These are phyloP conservation scores for Yamadazyma atmosphaerica DNA, from an alignment of 1,139 yeast species.

Conservation along the genomic window DNA sequence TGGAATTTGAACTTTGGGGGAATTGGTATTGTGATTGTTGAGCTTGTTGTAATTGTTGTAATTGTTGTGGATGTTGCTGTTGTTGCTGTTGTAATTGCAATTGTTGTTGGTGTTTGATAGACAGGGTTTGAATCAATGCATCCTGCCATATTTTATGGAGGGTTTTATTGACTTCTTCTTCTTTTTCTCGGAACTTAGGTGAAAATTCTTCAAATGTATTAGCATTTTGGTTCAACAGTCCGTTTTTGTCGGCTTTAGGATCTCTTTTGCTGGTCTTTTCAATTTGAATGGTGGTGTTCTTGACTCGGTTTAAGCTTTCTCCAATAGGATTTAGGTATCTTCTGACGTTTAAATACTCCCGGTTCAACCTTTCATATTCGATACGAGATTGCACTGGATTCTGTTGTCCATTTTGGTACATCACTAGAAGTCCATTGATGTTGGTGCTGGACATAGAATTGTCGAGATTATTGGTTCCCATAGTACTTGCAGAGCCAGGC, in stretches of 20 bases:
- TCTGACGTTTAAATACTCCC: conserved; percentile 71
- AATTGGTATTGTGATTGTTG: conserved; percentile 10
- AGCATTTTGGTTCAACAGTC: conserved; percentile 17
- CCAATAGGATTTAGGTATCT: conserved; percentile 69
- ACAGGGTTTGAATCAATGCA: conserved; percentile 29
- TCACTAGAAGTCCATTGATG: conserved; percentile 32
- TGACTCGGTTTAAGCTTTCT: conserved; percentile 55
- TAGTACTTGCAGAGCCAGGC: no score
- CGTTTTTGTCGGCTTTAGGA: conserved; percentile 3
- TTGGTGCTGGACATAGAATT: conserved; percentile 18
- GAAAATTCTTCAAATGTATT: conserved; percentile 39
- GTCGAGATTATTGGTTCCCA: conserved; percentile 5
- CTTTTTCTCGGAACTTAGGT: conserved; percentile 32
- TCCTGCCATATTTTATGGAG: conserved; percentile 45
- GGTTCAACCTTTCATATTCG: conserved; percentile 72
- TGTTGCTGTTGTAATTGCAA: conserved; percentile 8
- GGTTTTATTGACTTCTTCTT: conserved; percentile 26
- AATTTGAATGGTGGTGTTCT: conserved; percentile 20
- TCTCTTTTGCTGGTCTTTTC: conserved; percentile 24
- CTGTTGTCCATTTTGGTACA: conserved; percentile 37
- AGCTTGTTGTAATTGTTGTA: conserved; percentile 9
- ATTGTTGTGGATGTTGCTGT: conserved; percentile 4
- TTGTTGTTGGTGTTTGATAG: conserved; percentile 7
- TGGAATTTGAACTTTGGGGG: no score
- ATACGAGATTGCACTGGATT: conserved; percentile 64